A percentile compares a stretch with the other conserved stretches of the same genome.
phyloP scores from a whole-genome alignment of 1,284 basidiomycete species.

The Ganoderma meredithae region DNA sequence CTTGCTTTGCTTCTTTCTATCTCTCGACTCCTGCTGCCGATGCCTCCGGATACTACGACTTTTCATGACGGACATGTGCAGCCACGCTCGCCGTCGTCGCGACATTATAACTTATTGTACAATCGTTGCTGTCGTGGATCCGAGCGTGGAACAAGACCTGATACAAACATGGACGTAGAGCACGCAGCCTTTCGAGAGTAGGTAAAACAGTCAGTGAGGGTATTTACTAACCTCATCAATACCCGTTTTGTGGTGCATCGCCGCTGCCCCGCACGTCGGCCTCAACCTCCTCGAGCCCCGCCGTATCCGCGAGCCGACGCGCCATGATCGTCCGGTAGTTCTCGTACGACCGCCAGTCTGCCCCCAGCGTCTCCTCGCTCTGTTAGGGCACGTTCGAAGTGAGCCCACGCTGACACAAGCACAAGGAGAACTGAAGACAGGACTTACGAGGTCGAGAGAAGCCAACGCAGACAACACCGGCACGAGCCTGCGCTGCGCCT shows the following conservation, averaged over 20 bases:
- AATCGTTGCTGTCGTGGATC: slow-evolving; percentile 21
- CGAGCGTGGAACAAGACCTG: not conserved
- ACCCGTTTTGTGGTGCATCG: slow-evolving; percentile 33
- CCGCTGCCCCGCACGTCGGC: slow-evolving; percentile 31
- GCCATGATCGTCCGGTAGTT: slow-evolving; percentile 77
- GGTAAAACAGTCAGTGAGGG: not conserved
- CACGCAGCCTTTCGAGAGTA: not conserved
- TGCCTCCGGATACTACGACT: not conserved
- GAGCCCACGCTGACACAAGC: not conserved
- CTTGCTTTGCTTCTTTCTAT: not conserved
- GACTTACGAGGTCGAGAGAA: slow-evolving; percentile 57
- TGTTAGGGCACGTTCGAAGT: slow-evolving; percentile 7
- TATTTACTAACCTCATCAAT: slow-evolving; percentile 16
- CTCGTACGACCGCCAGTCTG: slow-evolving; percentile 64
- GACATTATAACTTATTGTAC: slow-evolving; percentile 26
- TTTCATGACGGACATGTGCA: not conserved
- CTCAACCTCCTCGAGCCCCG: slow-evolving; percentile 54
- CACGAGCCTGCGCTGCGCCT: slow-evolving; percentile 59
- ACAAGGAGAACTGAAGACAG: not conserved
- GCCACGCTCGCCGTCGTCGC: not conserved
- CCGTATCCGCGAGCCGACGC: slow-evolving; percentile 65
- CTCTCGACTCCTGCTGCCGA: not conserved
- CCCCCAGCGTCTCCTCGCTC: slow-evolving; percentile 37
- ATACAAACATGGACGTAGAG: not conserved
- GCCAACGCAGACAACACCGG: slow-evolving; percentile 59